Percentiles rank a stretch among this genome's conserved stretches.
phyloP scores from a whole-genome alignment of 208 protist genomes.

The Acanthamoeba culbertsoni region DNA sequence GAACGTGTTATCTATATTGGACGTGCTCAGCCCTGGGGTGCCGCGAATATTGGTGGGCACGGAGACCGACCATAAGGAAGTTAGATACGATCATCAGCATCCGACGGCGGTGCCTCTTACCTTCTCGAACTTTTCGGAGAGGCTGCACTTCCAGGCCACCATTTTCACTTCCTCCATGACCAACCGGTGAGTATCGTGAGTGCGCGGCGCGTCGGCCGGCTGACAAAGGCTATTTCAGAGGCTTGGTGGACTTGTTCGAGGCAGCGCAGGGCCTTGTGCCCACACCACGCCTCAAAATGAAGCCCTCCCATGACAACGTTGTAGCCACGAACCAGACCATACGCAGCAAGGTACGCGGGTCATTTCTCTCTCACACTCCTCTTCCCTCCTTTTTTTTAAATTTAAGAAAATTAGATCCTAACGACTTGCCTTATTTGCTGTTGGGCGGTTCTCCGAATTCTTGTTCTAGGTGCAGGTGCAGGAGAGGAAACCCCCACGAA shows the following conservation, averaged over 20 bases:
- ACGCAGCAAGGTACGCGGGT: not conserved
- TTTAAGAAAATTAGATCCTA: no score
- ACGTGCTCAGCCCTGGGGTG: not conserved
- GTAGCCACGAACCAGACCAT: not conserved
- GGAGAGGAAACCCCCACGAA: not conserved
- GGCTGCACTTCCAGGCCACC: not conserved
- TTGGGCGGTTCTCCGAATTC: no score
- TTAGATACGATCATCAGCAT: not conserved
- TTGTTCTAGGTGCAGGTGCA: not conserved
- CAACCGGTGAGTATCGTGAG: not conserved
- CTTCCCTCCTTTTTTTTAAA: not conserved
- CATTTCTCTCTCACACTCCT: not conserved
- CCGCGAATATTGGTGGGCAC: not conserved
- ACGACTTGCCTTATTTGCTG: no score
- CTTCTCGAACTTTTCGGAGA: not conserved
- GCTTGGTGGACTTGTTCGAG: slow-evolving; percentile 14
- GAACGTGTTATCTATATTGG: not conserved
- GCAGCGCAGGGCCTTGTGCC: not conserved
- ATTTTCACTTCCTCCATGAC: slow-evolving; percentile 1
- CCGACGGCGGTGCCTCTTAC: not conserved
- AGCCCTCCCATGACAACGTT: not conserved
- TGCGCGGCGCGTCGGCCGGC: not conserved
- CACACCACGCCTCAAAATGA: not conserved
- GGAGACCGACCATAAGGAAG: not conserved
- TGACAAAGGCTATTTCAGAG: not conserved